phyloP scores from a whole-genome alignment of 352 stramenopile species.

The Phytophthora pini region DNA sequence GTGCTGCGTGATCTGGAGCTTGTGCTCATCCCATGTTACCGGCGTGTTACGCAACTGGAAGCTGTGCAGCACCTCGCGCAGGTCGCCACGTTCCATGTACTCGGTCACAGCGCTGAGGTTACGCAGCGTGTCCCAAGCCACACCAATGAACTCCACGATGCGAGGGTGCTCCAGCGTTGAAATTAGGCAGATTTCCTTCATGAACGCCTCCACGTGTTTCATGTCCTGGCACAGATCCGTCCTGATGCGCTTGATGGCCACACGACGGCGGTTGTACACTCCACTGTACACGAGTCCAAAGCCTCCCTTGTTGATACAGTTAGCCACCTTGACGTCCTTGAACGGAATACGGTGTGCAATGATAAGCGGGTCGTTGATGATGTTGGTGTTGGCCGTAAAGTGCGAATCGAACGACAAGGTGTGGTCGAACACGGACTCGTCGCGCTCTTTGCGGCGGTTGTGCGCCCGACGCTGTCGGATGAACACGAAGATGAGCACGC shows the following conservation, averaged over 20 bases:
- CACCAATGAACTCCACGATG: constrained; percentile 74
- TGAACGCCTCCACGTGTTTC: constrained; percentile 64
- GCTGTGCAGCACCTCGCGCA: constrained; percentile 62
- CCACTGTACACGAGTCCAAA: constrained; percentile 73
- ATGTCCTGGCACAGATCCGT: constrained; percentile 55
- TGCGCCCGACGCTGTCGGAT: constrained; percentile 46
- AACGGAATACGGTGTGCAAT: constrained; percentile 66
- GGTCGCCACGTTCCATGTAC: constrained; percentile 76
- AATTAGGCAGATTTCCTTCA: constrained; percentile 76
- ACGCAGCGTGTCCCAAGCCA: constrained; percentile 65
- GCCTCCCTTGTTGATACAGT: constrained; percentile 68
- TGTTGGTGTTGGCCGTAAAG: constrained; percentile 54
- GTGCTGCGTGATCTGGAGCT: constrained; percentile 59
- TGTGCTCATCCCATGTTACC: constrained; percentile 59
- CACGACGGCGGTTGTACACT: constrained; percentile 60
- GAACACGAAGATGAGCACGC: constrained; percentile 57
- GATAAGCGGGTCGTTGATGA: constrained; percentile 72
- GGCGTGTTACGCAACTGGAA: constrained; percentile 53
- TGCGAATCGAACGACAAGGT: constrained; percentile 69
- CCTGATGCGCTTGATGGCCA: constrained; percentile 74
- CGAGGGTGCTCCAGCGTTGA: constrained; percentile 61
- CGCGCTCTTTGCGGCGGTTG: constrained; percentile 44
- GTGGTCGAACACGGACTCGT: constrained; percentile 57
- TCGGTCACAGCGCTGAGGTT: constrained; percentile 70
- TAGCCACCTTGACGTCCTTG: constrained; percentile 63